These are phyloP conservation scores for Paraurostyla sp. DNA, from an alignment of 73 alveolate species.

Conservation along the genomic window DNA sequence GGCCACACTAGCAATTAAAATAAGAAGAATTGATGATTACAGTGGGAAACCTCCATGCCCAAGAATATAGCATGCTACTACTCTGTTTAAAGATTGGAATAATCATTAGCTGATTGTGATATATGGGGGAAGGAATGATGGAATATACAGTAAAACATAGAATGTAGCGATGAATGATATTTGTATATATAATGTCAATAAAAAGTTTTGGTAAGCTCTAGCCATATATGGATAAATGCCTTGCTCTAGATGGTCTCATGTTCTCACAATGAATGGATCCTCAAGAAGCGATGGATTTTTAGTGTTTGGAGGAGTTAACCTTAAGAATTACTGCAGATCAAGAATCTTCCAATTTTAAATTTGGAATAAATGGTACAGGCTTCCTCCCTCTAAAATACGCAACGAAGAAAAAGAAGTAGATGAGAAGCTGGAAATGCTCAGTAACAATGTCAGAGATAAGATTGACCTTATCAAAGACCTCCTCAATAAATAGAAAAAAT, in stretches of 20 bases:
- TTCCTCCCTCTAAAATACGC: background rate
- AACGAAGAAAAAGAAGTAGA: background rate
- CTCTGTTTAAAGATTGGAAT: conserved; percentile 47
- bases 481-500: background rate
- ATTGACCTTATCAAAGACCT: conserved; percentile 41
- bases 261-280: conserved; percentile 14
- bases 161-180: conserved; percentile 63
- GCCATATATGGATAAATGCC: conserved; percentile 66
- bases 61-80: conserved; percentile 25
- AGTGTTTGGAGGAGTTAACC: conserved; percentile 64
- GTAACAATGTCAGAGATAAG: conserved; percentile 35
- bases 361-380: conserved; percentile 27
- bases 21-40: conserved; percentile 19
- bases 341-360: conserved; percentile 37
- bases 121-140: conserved; percentile 70
- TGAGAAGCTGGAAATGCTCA: conserved; percentile 30
- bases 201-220: conserved; percentile 38
- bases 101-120: conserved; percentile 29
- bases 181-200: conserved; percentile 30
- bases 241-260: conserved; percentile 69
- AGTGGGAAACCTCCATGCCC: conserved; percentile 61
- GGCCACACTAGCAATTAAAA: background rate
- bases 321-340: conserved; percentile 35
- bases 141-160: conserved; percentile 10
- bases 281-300: conserved; percentile 45